These are phyloP conservation scores for Piper betle DNA, from an alignment of 164 flowering plant genomes.

Conservation along the genomic window DNA sequence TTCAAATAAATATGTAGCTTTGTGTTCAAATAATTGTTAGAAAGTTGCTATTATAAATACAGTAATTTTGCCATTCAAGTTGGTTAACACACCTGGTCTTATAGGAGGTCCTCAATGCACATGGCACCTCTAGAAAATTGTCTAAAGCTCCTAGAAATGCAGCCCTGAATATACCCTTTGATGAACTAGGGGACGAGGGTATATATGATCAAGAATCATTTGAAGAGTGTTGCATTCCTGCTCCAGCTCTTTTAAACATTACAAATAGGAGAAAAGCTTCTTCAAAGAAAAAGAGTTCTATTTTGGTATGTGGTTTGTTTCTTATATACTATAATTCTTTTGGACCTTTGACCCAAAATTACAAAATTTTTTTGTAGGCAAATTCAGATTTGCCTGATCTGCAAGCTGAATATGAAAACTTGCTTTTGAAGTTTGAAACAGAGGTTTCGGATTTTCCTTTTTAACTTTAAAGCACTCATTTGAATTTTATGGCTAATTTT, in stretches of 20 bases:
- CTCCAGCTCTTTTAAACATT: constrained; percentile 62
- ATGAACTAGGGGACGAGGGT: constrained; percentile 42
- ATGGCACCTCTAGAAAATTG: constrained; percentile 22
- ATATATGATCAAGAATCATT: constrained; percentile 8
- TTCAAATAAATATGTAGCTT: no score
- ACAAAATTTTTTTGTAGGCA: constrained; percentile 26
- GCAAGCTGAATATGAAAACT: constrained; percentile 59
- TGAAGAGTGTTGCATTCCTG: constrained; percentile 46
- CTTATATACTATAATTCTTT: constrained; percentile 2
- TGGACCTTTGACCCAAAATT: background rate
- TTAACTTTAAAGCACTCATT: background rate
- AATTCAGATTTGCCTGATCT: constrained; percentile 31
- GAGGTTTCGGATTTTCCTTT: constrained; percentile 31
- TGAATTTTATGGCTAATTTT: constrained; percentile 3
- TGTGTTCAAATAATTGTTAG: no score
- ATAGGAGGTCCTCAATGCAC: constrained; percentile 19
- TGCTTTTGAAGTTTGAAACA: constrained; percentile 47
- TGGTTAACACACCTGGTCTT: constrained; percentile 3
- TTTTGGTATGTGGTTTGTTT: constrained; percentile 23
- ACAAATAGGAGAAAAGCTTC: constrained; percentile 73
- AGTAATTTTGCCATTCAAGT: background rate
- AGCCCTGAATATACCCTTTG: constrained; percentile 63
- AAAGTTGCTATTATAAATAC: background rate
- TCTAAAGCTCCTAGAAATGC: constrained; percentile 26
- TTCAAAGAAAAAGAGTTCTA: constrained; percentile 32